phyloP scores from a whole-genome alignment of 2,329 filamentous ascomycete genomes.

The Mycogone perniciosa region DNA sequence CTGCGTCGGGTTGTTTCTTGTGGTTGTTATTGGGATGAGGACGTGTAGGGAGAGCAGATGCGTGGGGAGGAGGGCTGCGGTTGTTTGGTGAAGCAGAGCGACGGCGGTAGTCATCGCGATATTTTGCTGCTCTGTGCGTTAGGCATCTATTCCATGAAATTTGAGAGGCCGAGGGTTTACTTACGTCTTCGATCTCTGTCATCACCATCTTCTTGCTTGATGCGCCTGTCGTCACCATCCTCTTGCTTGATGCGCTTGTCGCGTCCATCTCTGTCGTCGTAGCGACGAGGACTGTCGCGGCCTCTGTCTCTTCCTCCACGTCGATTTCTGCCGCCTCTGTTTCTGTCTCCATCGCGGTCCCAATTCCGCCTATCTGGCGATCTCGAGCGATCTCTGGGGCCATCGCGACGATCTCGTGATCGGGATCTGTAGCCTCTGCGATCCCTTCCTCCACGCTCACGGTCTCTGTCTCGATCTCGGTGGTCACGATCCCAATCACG shows the following conservation, averaged over 20 bases:
- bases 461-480: constrained; percentile 24
- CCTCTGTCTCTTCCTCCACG: constrained; percentile 26
- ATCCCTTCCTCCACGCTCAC: constrained; percentile 14
- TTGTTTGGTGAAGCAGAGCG: constrained; percentile 33
- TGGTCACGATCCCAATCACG: constrained; percentile 20
- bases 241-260: constrained; percentile 14
- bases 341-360: constrained; percentile 33
- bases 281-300: constrained; percentile 29
- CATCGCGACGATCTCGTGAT: constrained; percentile 22
- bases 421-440: constrained; percentile 24
- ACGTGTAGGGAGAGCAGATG: constrained; percentile 29
- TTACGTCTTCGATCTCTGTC: constrained; percentile 23
- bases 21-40: constrained; percentile 20
- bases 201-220: constrained; percentile 19
- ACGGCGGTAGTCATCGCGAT: constrained; percentile 21
- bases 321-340: constrained; percentile 26
- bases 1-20: constrained; percentile 14
- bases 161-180: not conserved
- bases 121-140: constrained; percentile 5
- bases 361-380: constrained; percentile 31
- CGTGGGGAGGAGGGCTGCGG: constrained; percentile 18
- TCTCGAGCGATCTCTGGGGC: constrained; percentile 31
- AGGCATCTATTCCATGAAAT: not conserved
- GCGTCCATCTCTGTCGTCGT: constrained; percentile 20
- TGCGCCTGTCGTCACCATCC: no score